These are phyloP conservation scores for Papiliotrema flavescens DNA, from an alignment of 1,284 basidiomycete genomes.

Conservation along the genomic window DNA sequence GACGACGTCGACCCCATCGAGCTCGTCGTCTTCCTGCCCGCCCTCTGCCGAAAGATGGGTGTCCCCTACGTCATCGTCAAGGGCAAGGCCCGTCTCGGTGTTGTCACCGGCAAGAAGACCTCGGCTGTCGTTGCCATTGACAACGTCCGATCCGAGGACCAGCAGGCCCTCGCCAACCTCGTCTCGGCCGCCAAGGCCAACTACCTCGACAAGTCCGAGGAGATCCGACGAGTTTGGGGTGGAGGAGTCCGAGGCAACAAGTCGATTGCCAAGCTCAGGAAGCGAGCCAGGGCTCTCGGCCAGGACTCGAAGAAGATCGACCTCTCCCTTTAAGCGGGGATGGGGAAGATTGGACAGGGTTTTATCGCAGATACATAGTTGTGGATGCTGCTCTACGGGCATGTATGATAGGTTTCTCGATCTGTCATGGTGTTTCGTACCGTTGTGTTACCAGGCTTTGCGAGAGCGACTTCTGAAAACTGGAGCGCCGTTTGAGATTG, in stretches of 20 bases:
- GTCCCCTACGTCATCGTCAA: slow-evolving; percentile 96
- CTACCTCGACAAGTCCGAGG: slow-evolving; percentile 97
- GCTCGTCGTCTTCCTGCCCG: slow-evolving; percentile 95
- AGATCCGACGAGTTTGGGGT: slow-evolving; percentile 87
- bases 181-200: slow-evolving; percentile 95
- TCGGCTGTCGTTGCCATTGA: slow-evolving; percentile 85
- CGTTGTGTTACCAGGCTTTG: no score
- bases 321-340: slow-evolving; percentile 44
- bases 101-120: slow-evolving; percentile 75
- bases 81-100: slow-evolving; percentile 89
- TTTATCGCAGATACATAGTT: slow-evolving; percentile 1
- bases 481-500: no score
- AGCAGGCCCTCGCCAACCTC: slow-evolving; percentile 86
- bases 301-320: slow-evolving; percentile 48
- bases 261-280: slow-evolving; percentile 83
- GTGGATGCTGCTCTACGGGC: slow-evolving; percentile 14
- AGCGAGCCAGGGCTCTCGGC: slow-evolving; percentile 78
- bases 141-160: slow-evolving; percentile 92
- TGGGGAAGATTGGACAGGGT: slow-evolving; percentile 4
- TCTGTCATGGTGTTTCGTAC: no score
- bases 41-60: slow-evolving; percentile 99
- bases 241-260: slow-evolving; percentile 93
- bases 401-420: slow-evolving; percentile 25
- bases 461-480: no score
- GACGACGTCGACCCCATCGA: slow-evolving; percentile 99